Evolutionary conservation across 2,329 filamentous ascomycete species (phyloP), one percentile per base, ranked within the genome.

Genomic region (Parascedosporium putredinis): DNA sequence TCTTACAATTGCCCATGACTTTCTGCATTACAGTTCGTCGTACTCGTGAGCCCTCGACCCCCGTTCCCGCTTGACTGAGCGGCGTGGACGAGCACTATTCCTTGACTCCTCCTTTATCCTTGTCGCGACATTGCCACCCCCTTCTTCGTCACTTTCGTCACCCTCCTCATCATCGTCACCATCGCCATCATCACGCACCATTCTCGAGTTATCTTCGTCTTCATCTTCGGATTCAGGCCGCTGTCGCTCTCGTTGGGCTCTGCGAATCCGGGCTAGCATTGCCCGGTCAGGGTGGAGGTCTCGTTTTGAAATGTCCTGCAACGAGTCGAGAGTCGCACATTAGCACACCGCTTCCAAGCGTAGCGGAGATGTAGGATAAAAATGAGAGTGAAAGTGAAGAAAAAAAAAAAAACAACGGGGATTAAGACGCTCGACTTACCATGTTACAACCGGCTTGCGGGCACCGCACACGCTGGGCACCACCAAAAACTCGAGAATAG

Each of bases 401-500:
- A n/a, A n/a, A n/a, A n/a, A n/a, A n/a, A n/a, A n/a, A n/a, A n/a
- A n/a, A n/a, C n/a, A n/a, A n/a, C 27, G 6, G 27, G 12, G 27
- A 31, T 31, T 12, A 7, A 7, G 27, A 12, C 27, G 27, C 27
- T 6, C 27, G 12, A 31, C 48, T 18, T 23, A 54, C 52, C 20
- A 22, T 20, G 27, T 50, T 18, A 10, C 50, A 25, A 4, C 84
- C 84, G 2, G 75, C 66, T 51, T 81, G 74, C 0, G 84, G 84
- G 60, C 85, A 89, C 49, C 75, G 69, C 1, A 76, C 68, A 47
- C 62, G 50, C 55, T 65, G 48, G 47, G 58, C 52, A 56, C 58
- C 50, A 72, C 72, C 61, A 70, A 82, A 53, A 69, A 69, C n/a
- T 79, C 74, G 22, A 77, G 51, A 34, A 90, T 82, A 1, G 79